Evolutionary conservation across 192 early-diverging fungal species (phyloP).

Genomic region (Geranomyces michiganensis): DNA sequence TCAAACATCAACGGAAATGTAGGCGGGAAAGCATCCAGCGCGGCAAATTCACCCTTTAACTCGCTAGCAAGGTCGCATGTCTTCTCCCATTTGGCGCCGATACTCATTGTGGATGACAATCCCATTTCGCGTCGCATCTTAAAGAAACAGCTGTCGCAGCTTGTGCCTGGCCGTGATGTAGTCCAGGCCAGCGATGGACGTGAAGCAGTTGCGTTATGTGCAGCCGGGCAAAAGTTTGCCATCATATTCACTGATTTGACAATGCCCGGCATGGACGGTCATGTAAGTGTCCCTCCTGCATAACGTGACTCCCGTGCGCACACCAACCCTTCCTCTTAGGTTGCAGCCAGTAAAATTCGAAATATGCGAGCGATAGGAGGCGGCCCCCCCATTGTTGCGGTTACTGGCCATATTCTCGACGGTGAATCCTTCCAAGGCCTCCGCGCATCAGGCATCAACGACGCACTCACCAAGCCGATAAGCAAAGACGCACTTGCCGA

Average conservation of each 20-base stretch:
- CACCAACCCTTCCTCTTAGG: not conserved
- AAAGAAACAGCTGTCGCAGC: not conserved
- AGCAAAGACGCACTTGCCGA: not conserved
- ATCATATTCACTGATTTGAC: constrained; percentile 21
- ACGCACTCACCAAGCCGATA: constrained; percentile 26
- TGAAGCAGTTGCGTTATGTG: constrained; percentile 20
- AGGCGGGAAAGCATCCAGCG: too few relatives aligned
- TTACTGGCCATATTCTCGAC: constrained; percentile 19
- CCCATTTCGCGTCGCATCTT: not conserved
- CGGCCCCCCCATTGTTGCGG: constrained; percentile 20
- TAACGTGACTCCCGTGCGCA: not conserved
- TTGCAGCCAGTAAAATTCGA: constrained; percentile 21
- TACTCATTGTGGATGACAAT: constrained; percentile 32
- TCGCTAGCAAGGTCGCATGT: not conserved
- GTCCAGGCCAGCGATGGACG: constrained; percentile 25
- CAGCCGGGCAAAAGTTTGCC: constrained; percentile 26
- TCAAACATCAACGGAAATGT: too few relatives aligned
- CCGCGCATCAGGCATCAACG: constrained; percentile 28
- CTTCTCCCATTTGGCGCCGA: constrained; percentile 4
- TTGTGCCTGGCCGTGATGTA: constrained; percentile 27
- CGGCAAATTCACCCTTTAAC: too few relatives aligned
- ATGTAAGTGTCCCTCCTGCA: too few relatives aligned
- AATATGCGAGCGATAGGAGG: constrained; percentile 13
- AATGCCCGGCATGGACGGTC: constrained; percentile 22
- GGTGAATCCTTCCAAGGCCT: constrained; percentile 5